These are phyloP conservation scores for Backusella parvicylindrica DNA, from an alignment of 192 early-diverging fungal genomes.

Conservation along the genomic window DNA sequence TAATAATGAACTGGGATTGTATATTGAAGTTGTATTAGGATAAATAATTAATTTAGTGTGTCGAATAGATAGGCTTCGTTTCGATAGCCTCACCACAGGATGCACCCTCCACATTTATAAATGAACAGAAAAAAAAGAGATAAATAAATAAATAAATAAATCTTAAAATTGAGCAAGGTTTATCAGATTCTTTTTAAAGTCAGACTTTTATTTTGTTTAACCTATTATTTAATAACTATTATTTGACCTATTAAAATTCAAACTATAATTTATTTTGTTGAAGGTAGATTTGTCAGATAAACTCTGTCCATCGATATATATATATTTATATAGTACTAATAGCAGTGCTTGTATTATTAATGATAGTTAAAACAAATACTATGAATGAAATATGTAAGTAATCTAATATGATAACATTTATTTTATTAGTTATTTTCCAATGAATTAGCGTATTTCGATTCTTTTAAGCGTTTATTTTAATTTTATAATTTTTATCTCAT, in stretches of 20 bases:
- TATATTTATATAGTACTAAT: background rate
- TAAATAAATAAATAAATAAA: background rate
- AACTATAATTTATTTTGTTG: background rate
- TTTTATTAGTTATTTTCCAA: too few relatives aligned
- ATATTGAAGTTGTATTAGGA: background rate
- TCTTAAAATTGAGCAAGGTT: constrained; percentile 1
- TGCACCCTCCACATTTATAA: background rate
- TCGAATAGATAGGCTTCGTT: background rate
- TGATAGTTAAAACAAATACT: too few relatives aligned
- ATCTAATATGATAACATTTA: too few relatives aligned
- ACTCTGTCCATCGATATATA: background rate
- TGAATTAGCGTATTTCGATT: too few relatives aligned
- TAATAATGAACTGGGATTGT: background rate
- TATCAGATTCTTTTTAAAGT: background rate
- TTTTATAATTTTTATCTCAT: too few relatives aligned
- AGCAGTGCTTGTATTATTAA: too few relatives aligned
- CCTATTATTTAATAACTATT: too few relatives aligned
- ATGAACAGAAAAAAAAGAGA: background rate
- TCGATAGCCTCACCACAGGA: background rate
- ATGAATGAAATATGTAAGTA: too few relatives aligned
- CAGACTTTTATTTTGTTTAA: background rate
- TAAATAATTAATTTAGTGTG: background rate
- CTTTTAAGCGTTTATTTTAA: too few relatives aligned
- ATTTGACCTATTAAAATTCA: background rate
- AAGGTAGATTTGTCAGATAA: background rate